Evolutionary conservation across 805 yeast species (phyloP).

Genomic region (Candida hungchunana): DNA sequence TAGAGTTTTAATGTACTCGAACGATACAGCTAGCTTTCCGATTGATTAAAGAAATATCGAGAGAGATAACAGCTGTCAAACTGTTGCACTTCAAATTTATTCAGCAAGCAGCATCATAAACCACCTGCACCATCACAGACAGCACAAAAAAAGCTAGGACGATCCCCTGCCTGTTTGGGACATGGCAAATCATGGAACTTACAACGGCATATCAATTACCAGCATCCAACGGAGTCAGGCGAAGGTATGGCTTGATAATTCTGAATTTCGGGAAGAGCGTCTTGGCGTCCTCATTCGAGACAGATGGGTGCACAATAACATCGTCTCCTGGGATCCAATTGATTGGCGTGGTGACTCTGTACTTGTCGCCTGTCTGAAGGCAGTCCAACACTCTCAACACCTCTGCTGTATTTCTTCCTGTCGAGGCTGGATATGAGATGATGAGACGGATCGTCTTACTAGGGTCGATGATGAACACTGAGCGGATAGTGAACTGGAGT

Average conservation of each 20-base stretch:
- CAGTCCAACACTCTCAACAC: constrained; percentile 68
- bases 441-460: constrained; percentile 56
- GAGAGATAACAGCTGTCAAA: too few relatives aligned
- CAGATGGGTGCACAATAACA: constrained; percentile 66
- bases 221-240: constrained; percentile 42
- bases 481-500: constrained; percentile 62
- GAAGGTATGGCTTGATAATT: constrained; percentile 57
- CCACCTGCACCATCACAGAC: neutral
- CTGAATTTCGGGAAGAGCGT: constrained; percentile 58
- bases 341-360: constrained; percentile 64
- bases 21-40: too few relatives aligned
- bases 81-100: too few relatives aligned
- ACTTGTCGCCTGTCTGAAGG: constrained; percentile 57
- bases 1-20: too few relatives aligned
- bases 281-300: constrained; percentile 56
- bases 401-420: constrained; percentile 75
- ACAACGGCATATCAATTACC: constrained; percentile 69
- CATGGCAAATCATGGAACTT: constrained; percentile 55
- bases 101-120: too few relatives aligned
- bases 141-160: too few relatives aligned
- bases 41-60: too few relatives aligned
- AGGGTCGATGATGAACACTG: constrained; percentile 71
- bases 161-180: too few relatives aligned
- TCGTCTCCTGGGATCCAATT: constrained; percentile 74
- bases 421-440: constrained; percentile 67